These are phyloP conservation scores for Macaranga tanarius DNA, from an alignment of 441 rosid genomes.

Conservation along the genomic window DNA sequence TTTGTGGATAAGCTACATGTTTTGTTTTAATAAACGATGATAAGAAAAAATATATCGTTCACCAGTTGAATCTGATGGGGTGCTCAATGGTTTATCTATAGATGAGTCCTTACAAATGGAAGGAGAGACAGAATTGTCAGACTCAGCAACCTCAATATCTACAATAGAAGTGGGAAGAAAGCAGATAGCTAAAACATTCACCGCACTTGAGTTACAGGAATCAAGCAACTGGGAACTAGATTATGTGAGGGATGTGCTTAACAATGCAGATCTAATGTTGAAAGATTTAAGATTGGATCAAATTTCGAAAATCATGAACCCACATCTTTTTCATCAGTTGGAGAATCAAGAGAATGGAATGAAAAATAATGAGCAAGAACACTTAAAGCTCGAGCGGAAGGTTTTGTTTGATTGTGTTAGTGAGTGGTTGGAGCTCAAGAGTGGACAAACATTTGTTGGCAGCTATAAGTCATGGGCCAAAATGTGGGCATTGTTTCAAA, in stretches of 20 bases:
- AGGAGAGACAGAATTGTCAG: slow-evolving; percentile 45
- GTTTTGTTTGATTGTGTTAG: slow-evolving; percentile 57
- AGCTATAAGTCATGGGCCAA: slow-evolving; percentile 47
- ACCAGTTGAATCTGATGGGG: slow-evolving; percentile 38
- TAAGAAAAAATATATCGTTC: slow-evolving; percentile 7
- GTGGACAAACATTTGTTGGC: slow-evolving; percentile 36
- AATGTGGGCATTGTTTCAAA: slow-evolving; percentile 31
- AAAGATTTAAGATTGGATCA: slow-evolving; percentile 44
- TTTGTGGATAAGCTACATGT: neutral
- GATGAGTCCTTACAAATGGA: slow-evolving; percentile 30
- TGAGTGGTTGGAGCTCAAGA: slow-evolving; percentile 47
- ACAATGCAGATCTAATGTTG: slow-evolving; percentile 50
- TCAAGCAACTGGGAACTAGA: slow-evolving; percentile 52
- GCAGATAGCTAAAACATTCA: slow-evolving; percentile 20
- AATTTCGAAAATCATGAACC: slow-evolving; percentile 37
- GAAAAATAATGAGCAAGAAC: slow-evolving; percentile 35
- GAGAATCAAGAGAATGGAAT: slow-evolving; percentile 34
- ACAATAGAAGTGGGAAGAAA: slow-evolving; percentile 23
- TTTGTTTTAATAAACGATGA: neutral
- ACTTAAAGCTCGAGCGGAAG: slow-evolving; percentile 40
- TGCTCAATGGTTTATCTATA: slow-evolving; percentile 27
- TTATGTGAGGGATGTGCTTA: slow-evolving; percentile 54
- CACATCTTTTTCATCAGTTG: slow-evolving; percentile 36
- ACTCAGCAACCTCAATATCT: slow-evolving; percentile 38
- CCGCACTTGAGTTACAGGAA: slow-evolving; percentile 28